Conservation (phyloP, 202 grass and related monocot genomes). For the Eragrostis tef region DNA sequence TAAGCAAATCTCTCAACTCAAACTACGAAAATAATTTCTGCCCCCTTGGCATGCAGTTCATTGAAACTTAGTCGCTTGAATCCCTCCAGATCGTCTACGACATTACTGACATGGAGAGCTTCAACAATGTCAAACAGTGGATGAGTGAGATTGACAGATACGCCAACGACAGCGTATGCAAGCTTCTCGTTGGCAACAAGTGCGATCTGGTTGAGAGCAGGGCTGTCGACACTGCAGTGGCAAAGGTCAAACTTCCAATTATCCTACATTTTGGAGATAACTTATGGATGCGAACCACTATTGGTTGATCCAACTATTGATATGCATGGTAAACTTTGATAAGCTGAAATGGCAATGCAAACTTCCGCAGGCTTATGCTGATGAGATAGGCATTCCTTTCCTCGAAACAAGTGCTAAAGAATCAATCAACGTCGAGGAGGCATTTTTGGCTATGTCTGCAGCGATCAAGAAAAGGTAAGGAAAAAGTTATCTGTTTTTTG, state of each 20-base stretch:
- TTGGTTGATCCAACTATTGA: background rate
- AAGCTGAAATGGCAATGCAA: conserved; percentile 23
- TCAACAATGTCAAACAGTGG: conserved; percentile 76
- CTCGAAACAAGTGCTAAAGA: conserved; percentile 84
- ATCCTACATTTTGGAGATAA: background rate
- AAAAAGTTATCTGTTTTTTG: background rate
- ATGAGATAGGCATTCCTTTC: conserved; percentile 67
- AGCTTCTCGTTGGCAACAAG: conserved; percentile 76
- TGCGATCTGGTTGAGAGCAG: conserved; percentile 69
- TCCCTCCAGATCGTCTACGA: conserved; percentile 66
- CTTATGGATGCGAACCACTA: background rate
- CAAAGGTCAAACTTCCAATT: conserved; percentile 52
- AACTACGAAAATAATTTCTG: background rate
- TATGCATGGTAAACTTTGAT: background rate
- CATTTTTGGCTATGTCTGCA: conserved; percentile 70
- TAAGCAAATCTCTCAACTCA: conserved; percentile 23
- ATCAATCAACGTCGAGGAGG: conserved; percentile 67
- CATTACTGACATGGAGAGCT: conserved; percentile 78
- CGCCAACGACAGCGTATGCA: conserved; percentile 64
- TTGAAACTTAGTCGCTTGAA: background rate
- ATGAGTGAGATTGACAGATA: conserved; percentile 71
- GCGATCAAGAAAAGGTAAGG: conserved; percentile 66
- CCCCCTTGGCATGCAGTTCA: background rate
- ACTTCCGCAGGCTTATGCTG: conserved; percentile 58
- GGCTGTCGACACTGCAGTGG: conserved; percentile 57